Evolutionary conservation across 2,329 filamentous ascomycete genomes (phyloP).

Genomic region (Boeremia lycopersici): DNA sequence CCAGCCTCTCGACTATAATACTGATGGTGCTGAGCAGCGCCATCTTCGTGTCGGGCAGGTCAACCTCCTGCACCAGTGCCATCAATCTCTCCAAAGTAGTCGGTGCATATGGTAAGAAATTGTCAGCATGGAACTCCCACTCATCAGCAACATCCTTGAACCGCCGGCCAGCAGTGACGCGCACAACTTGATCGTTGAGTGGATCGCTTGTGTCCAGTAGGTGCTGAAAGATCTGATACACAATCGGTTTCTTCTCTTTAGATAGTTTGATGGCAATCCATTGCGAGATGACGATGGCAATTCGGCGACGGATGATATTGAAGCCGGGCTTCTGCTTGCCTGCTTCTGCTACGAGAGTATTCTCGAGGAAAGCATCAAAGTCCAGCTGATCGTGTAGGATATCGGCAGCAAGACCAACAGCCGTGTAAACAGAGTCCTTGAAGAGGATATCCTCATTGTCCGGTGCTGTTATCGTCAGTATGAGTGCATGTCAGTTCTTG

Average conservation of each 20-base stretch:
- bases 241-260: slow-evolving; percentile 69
- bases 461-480: slow-evolving; percentile 49
- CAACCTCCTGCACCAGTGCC: slow-evolving; percentile 77
- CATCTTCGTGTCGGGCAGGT: slow-evolving; percentile 87
- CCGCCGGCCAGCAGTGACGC: slow-evolving; percentile 86
- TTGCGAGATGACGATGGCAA: slow-evolving; percentile 85
- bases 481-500: not conserved
- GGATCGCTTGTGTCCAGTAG: slow-evolving; percentile 78
- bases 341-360: slow-evolving; percentile 77
- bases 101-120: slow-evolving; percentile 78
- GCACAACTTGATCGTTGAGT: slow-evolving; percentile 88
- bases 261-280: slow-evolving; percentile 84
- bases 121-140: slow-evolving; percentile 75
- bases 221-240: slow-evolving; percentile 90
- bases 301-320: slow-evolving; percentile 83
- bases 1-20: slow-evolving; percentile 79
- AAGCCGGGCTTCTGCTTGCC: slow-evolving; percentile 71
- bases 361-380: slow-evolving; percentile 79
- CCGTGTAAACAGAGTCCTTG: slow-evolving; percentile 94
- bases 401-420: slow-evolving; percentile 83
- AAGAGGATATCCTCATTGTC: slow-evolving; percentile 74
- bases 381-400: slow-evolving; percentile 77
- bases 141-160: slow-evolving; percentile 82
- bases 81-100: slow-evolving; percentile 76
- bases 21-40: slow-evolving; percentile 86